Evolutionary conservation across 2,329 filamentous ascomycete genomes (phyloP).

Genomic region (Penicillium janthinellum): DNA sequence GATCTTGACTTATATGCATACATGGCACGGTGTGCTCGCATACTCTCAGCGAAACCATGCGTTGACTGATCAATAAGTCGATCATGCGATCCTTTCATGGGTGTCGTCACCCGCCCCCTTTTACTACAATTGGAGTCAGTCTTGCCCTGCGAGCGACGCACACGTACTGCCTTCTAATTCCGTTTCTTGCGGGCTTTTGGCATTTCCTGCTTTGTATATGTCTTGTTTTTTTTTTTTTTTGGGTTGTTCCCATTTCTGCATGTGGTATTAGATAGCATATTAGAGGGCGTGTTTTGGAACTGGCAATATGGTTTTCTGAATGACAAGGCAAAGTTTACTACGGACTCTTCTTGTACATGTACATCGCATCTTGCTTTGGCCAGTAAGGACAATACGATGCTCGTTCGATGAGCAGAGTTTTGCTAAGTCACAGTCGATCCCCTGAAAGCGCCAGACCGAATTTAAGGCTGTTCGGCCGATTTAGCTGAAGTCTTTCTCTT

Average conservation of each 20-base stretch:
- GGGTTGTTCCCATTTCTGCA: slow-evolving; percentile 5
- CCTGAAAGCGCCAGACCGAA: not conserved
- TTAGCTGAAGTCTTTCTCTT: not conserved
- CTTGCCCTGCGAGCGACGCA: not conserved
- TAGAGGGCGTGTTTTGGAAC: slow-evolving; percentile 16
- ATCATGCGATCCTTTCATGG: not conserved
- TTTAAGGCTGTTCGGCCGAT: not conserved
- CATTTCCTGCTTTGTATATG: slow-evolving; percentile 6
- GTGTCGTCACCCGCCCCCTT: not conserved
- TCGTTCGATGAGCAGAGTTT: not conserved
- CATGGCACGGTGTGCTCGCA: not conserved
- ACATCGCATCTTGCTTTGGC: not conserved
- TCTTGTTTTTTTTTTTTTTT: slow-evolving; percentile 5
- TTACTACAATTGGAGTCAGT: not conserved
- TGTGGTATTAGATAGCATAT: slow-evolving; percentile 18
- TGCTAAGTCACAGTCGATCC: not conserved
- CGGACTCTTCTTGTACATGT: not conserved
- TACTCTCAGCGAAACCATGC: not conserved
- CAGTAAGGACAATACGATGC: not conserved
- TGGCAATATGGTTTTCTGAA: not conserved
- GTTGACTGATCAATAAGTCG: not conserved
- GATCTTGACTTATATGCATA: slow-evolving; percentile 3
- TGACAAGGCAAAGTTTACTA: not conserved
- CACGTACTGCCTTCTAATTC: not conserved
- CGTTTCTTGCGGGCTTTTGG: not conserved